Base-by-base conservation (phyloP, 164 flowering plant genomes). In the Berberis vulgaris region DNA sequence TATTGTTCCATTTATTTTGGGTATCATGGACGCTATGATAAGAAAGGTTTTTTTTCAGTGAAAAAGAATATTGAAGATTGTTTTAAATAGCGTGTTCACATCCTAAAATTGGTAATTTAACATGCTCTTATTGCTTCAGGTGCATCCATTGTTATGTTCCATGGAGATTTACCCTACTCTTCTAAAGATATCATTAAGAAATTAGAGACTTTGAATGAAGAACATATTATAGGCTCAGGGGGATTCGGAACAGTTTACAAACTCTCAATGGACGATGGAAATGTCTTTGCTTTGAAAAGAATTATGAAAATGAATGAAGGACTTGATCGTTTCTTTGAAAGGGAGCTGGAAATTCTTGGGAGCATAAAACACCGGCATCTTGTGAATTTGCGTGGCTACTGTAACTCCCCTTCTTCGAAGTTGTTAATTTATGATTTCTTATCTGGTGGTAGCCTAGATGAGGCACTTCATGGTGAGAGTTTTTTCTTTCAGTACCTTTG, bases 311-410 rank as follows among this genome's bases (percentile, higher is more conserved):
- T 85, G 56, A 84, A 90, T 78, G 97, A 86, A 60, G 87, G 92
- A n/a, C 80, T 94, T 65, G 96, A 91, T 79, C 87, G 92, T 1
- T 87, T 86, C 68, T 94, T 94, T 65, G 97, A 94, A 75, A 84
- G 98, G 76, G 98, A 94, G 78, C 97, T 94, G 69, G 98, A 87
- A 69, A 91, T 94, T 72, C 91, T 94, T 73, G 98, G 98, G 69
- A 87, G 98, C 83, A 87, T 87, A 68, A 91, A 94, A 72, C 96
- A 94, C 68, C 81, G 95, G 11, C 84, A 83, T 77, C 76, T 94
- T 47, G 98, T 94, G 67, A 90, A 90, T 73, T 75, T 94, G 65
- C 85, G 98, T 58, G 98, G 98, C 70, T 91, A 94, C 77, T 91
- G 97, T 87, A 94, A 94, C 70, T 91, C 97, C 62, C 88, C 98